These are phyloP conservation scores for Croton laevigatus DNA, from an alignment of 441 rosid species.

Conservation along the genomic window DNA sequence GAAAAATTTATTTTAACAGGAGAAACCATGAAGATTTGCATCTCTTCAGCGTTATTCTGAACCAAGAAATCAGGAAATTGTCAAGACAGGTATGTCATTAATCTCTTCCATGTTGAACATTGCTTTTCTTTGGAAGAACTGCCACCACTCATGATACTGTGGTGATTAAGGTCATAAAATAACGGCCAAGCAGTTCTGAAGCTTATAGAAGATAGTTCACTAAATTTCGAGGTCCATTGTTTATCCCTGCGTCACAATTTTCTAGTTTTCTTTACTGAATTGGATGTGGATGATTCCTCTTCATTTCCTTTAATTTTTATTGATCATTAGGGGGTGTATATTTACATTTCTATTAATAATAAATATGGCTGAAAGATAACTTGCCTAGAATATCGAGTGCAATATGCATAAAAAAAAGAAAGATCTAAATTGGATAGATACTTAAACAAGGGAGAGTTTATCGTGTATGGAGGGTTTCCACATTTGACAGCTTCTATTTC, in stretches of 20 bases:
- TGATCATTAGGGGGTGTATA: no score
- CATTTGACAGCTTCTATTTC: background rate
- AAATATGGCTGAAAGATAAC: no score
- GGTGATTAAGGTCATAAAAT: background rate
- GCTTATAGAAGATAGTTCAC: background rate
- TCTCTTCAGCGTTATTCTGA: conserved; percentile 78
- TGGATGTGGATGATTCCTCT: no score
- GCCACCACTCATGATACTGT: background rate
- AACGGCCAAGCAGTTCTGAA: background rate
- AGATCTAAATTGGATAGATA: background rate
- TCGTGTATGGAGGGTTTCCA: background rate
- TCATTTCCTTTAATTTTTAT: no score
- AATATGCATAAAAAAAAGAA: no score
- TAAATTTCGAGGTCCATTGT: background rate
- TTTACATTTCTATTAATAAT: no score
- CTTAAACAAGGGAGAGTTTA: background rate
- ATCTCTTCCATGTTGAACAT: conserved; percentile 5
- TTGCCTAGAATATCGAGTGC: no score
- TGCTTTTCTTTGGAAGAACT: conserved; percentile 5
- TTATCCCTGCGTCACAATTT: background rate
- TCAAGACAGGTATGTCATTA: conserved; percentile 67
- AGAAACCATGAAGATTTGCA: conserved; percentile 85
- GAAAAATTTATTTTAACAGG: conserved; percentile 37
- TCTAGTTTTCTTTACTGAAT: background rate
- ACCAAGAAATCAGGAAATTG: conserved; percentile 85